These are phyloP conservation scores for Phyllosticta citrichinensis DNA, from an alignment of 2,329 filamentous ascomycete species.

Conservation along the genomic window DNA sequence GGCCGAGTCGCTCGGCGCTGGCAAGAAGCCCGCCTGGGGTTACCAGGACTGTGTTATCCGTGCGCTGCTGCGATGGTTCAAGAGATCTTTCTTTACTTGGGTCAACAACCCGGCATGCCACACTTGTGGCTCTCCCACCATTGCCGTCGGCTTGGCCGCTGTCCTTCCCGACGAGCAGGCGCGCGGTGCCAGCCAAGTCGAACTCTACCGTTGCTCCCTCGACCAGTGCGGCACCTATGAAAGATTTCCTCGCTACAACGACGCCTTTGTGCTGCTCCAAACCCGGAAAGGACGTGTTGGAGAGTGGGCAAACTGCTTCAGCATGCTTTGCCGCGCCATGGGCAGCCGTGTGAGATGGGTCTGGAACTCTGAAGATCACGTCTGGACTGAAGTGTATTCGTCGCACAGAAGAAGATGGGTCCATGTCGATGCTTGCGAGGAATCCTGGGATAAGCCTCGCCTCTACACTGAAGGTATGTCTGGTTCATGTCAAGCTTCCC, in stretches of 20 bases:
- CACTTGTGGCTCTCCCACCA: constrained; percentile 70
- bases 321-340: constrained; percentile 91
- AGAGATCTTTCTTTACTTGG: constrained; percentile 88
- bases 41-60: constrained; percentile 95
- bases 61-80: constrained; percentile 91
- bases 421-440: constrained; percentile 93
- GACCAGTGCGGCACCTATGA: constrained; percentile 67
- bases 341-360: constrained; percentile 91
- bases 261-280: constrained; percentile 86
- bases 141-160: constrained; percentile 71
- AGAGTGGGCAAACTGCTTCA: constrained; percentile 98
- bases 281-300: constrained; percentile 78
- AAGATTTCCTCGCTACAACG: constrained; percentile 86
- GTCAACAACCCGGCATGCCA: constrained; percentile 90
- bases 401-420: constrained; percentile 89
- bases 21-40: constrained; percentile 77
- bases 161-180: constrained; percentile 84
- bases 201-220: constrained; percentile 80
- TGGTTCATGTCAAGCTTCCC: background rate
- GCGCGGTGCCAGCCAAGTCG: constrained; percentile 75
- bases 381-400: constrained; percentile 97
- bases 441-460: constrained; percentile 86
- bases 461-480: constrained; percentile 73
- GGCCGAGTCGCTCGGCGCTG: constrained; percentile 76
- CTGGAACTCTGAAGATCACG: constrained; percentile 95